phyloP scores from a whole-genome alignment of 108 stramenopile genomes.

The Skeletonema potamos region DNA sequence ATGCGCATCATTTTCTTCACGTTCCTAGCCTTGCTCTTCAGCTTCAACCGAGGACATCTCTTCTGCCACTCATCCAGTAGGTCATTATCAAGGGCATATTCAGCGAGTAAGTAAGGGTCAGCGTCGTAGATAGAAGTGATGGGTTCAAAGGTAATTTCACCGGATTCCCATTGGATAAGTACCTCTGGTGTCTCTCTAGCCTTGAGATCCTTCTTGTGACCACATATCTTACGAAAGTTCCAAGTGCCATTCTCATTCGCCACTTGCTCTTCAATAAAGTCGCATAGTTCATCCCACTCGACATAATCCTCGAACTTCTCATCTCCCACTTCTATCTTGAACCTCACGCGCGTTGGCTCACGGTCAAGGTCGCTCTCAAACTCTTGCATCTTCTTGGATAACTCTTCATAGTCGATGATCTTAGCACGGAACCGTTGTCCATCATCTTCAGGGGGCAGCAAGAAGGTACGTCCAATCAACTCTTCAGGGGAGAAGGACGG shows the following conservation, averaged over 20 bases:
- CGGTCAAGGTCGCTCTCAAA: not conserved
- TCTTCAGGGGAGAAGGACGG: too few species aligned
- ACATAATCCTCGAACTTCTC: not conserved
- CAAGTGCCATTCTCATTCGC: not conserved
- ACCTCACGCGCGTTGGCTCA: not conserved
- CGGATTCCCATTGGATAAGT: slow-evolving; percentile 11
- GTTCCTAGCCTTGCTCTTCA: too few species aligned
- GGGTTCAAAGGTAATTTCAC: slow-evolving; percentile 4
- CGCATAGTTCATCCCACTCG: not conserved
- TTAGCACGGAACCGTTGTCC: not conserved
- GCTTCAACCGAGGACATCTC: not conserved
- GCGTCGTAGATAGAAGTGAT: not conserved
- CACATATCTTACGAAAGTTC: not conserved
- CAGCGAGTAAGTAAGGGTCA: not conserved
- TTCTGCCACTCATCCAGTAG: not conserved
- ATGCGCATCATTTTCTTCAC: too few species aligned
- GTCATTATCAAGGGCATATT: not conserved
- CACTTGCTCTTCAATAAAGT: not conserved
- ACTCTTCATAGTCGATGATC: too few species aligned
- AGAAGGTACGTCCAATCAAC: slow-evolving; percentile 19
- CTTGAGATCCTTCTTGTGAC: not conserved
- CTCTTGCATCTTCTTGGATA: not conserved
- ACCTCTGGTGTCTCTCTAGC: not conserved
- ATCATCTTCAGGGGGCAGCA: not conserved
- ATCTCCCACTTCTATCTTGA: not conserved